phyloP scores from a whole-genome alignment of 1,284 basidiomycete genomes.

The Inonotus hispidus region DNA sequence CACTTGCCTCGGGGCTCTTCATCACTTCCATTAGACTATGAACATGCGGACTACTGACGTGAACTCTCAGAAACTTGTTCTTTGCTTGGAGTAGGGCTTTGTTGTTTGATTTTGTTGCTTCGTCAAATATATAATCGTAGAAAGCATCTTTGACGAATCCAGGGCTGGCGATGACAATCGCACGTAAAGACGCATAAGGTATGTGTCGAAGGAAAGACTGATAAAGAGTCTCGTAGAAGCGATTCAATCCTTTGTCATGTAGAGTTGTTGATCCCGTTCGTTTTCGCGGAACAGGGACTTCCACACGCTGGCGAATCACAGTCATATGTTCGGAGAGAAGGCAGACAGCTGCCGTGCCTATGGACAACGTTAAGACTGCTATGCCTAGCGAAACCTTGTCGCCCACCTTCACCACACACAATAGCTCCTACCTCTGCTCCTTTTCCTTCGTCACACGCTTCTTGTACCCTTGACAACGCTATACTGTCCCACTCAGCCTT shows the following conservation, averaged over 20 bases:
- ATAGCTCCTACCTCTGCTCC: constrained; percentile 97
- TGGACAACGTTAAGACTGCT: neutral
- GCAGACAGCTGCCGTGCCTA: constrained; percentile 90
- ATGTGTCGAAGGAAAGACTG: constrained; percentile 88
- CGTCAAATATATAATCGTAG: constrained; percentile 79
- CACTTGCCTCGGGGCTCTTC: constrained; percentile 82
- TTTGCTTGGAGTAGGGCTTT: constrained; percentile 72
- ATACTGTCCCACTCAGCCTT: constrained; percentile 93
- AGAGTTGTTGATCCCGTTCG: constrained; percentile 75
- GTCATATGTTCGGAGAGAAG: constrained; percentile 97
- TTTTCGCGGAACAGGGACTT: constrained; percentile 88
- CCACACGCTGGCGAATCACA: constrained; percentile 86
- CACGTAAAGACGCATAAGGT: constrained; percentile 76
- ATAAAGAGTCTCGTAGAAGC: constrained; percentile 84
- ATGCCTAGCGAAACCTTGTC: neutral
- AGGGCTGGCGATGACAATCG: constrained; percentile 94
- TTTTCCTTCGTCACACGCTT: constrained; percentile 85
- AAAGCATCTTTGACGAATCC: constrained; percentile 94
- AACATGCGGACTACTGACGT: constrained; percentile 91
- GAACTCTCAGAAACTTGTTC: constrained; percentile 88
- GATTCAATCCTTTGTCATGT: constrained; percentile 82
- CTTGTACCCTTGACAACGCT: constrained; percentile 76
- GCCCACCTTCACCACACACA: constrained; percentile 83
- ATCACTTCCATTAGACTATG: constrained; percentile 94
- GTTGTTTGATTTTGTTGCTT: constrained; percentile 79